phyloP scores from a whole-genome alignment of 2,329 filamentous ascomycete species.

The Hirsutella rhossiliensis region DNA sequence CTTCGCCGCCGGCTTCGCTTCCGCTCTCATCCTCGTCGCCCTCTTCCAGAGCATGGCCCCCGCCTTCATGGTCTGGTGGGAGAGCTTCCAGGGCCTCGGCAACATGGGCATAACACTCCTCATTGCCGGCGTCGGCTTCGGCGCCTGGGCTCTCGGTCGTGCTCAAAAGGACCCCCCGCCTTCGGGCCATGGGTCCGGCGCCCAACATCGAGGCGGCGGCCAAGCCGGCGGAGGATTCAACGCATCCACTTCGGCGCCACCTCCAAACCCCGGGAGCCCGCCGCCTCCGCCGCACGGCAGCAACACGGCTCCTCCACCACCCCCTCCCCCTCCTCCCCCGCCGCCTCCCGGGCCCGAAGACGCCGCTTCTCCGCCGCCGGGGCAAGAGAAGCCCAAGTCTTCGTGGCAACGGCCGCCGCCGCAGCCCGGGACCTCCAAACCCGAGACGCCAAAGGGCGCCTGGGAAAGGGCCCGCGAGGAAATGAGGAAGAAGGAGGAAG shows the following conservation, averaged over 20 bases:
- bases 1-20: slow-evolving; percentile 77
- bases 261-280: slow-evolving; percentile 20
- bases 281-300: slow-evolving; percentile 16
- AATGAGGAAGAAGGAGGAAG: slow-evolving; percentile 49
- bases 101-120: slow-evolving; percentile 63
- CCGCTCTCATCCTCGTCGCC: slow-evolving; percentile 59
- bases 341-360: neutral
- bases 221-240: slow-evolving; percentile 16
- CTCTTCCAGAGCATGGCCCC: slow-evolving; percentile 66
- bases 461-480: slow-evolving; percentile 64
- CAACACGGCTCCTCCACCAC: slow-evolving; percentile 1
- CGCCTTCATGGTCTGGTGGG: slow-evolving; percentile 61
- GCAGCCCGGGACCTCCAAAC: slow-evolving; percentile 7
- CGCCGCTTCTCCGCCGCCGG: slow-evolving; percentile 3
- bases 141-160: slow-evolving; percentile 54
- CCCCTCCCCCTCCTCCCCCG: slow-evolving; percentile 1
- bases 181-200: slow-evolving; percentile 9
- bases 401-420: slow-evolving; percentile 10
- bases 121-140: slow-evolving; percentile 59
- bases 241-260: slow-evolving; percentile 15
- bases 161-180: slow-evolving; percentile 20
- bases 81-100: slow-evolving; percentile 56
- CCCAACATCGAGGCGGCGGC: slow-evolving; percentile 7
- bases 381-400: slow-evolving; percentile 7
- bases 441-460: slow-evolving; percentile 28